These are phyloP conservation scores for Cydonia oblonga DNA, from an alignment of 331 rosid species.

Conservation along the genomic window DNA sequence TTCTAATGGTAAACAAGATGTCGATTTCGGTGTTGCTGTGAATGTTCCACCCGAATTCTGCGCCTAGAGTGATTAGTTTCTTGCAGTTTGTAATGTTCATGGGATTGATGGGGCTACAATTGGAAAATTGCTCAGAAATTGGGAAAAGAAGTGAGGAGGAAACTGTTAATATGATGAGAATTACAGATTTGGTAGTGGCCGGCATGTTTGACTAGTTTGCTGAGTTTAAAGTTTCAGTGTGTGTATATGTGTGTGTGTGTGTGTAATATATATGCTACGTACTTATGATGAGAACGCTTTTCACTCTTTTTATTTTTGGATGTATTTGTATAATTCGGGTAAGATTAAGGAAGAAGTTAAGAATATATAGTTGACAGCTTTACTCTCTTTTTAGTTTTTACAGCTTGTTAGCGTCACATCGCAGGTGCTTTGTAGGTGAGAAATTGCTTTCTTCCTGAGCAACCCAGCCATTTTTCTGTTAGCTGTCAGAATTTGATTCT, in stretches of 20 bases:
- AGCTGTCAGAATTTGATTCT: background rate
- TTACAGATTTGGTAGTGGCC: background rate
- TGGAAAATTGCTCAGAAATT: background rate
- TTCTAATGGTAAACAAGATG: constrained; percentile 33
- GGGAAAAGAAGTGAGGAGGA: constrained; percentile 10
- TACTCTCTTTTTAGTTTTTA: background rate
- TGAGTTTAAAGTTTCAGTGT: background rate
- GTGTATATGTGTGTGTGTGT: too few relatives aligned
- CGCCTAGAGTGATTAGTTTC: constrained; percentile 39
- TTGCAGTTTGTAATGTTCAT: constrained; percentile 36
- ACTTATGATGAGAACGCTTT: background rate
- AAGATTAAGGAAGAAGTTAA: constrained; percentile 4
- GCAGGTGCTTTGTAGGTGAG: background rate
- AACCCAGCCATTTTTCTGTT: background rate
- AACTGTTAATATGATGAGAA: constrained; percentile 6
- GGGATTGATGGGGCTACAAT: constrained; percentile 3
- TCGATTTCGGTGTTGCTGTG: constrained; percentile 7
- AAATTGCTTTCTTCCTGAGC: background rate
- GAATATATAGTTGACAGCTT: background rate
- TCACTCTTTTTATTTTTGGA: background rate
- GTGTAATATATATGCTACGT: background rate
- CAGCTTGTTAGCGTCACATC: background rate
- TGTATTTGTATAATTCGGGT: background rate
- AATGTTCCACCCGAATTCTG: constrained; percentile 53
- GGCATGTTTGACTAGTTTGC: constrained; percentile 6